phyloP scores from a whole-genome alignment of 345 rosid species.

The Hevea brasiliensis region DNA sequence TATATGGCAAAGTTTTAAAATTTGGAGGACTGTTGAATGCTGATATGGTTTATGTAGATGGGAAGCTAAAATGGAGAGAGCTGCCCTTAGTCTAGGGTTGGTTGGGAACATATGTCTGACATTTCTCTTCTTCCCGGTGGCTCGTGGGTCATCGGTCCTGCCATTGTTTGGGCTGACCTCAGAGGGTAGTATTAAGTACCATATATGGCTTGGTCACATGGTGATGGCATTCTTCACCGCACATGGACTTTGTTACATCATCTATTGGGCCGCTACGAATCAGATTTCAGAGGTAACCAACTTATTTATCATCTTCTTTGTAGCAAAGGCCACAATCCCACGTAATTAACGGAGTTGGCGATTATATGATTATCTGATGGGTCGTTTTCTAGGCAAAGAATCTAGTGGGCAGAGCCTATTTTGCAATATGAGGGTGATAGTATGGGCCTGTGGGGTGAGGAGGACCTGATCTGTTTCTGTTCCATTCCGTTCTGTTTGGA shows the following conservation, averaged over 20 bases:
- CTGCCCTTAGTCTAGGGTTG: constrained; percentile 46
- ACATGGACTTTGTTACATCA: constrained; percentile 64
- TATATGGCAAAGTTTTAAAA: no score
- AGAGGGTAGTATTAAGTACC: constrained; percentile 85
- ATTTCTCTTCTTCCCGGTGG: constrained; percentile 77
- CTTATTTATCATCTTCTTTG: neutral
- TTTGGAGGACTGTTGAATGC: no score
- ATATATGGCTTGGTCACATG: constrained; percentile 84
- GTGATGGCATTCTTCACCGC: constrained; percentile 57
- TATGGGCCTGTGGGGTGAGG: no score
- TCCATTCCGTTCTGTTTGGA: neutral
- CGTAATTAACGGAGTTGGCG: no score
- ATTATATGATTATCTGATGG: no score
- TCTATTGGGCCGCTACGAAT: constrained; percentile 40
- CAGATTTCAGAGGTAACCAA: constrained; percentile 45
- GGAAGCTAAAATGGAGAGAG: constrained; percentile 43
- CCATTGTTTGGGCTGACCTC: constrained; percentile 67
- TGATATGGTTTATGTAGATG: constrained; percentile 40
- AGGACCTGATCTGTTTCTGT: no score
- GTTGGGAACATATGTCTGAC: constrained; percentile 65
- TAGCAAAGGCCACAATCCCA: no score
- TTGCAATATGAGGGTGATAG: neutral
- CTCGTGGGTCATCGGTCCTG: constrained; percentile 75
- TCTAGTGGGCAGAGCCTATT: neutral
- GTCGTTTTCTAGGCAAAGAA: no score